Base-by-base conservation (phyloP, 116 monocot species). In the Trichopus zeylanicus region DNA sequence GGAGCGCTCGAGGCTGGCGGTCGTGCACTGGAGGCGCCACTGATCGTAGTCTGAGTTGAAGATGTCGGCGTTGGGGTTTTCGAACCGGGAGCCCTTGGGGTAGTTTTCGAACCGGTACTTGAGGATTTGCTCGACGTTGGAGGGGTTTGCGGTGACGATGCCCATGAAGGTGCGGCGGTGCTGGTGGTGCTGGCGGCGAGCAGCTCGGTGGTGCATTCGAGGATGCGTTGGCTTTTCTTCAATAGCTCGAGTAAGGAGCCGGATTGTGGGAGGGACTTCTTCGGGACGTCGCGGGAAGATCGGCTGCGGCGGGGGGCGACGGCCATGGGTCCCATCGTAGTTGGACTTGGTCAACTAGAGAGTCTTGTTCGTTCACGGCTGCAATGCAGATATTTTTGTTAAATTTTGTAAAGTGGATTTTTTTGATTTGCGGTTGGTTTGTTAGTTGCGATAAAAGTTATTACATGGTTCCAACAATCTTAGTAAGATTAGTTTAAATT, bases 21-120 rank as follows among this genome's bases (percentile, higher is more conserved):
- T 27, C 67, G 60, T 69, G 47, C 69, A 32, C 51, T 69, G 69
- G 22, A 12, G 32, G 11, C 48, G 33, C 69, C 69, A 69, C 33
- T 39, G 52, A 0, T 69, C 69, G 0, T 51, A 48, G 52, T 69
- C 69, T 26, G 60, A 30, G 69, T 69, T 69, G 60, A 69, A 61
- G 59, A 69, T 69, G 27, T 69, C 69, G 34, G 4, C 11, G 60
- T 52, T 20, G 11, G 19, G 23, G 5, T 12, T 9, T 26, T 15
- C 26, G 39, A 39, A 39, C 20, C 23, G 24, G 15, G 30, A 24
- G 26, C 69, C 69, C 26, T 61, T 69, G 9, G 51, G 53, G 51
- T 69, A 69, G 35, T 60, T 60, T 18, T 30, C 23, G 53, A 60
- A 58, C 20, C 22, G 18, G 33, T 18, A 35, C 33, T 34, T 58